Evolutionary conservation across 225 moss, liverwort and hornwort species (phyloP).

Genomic region (Climacium dendroides): DNA sequence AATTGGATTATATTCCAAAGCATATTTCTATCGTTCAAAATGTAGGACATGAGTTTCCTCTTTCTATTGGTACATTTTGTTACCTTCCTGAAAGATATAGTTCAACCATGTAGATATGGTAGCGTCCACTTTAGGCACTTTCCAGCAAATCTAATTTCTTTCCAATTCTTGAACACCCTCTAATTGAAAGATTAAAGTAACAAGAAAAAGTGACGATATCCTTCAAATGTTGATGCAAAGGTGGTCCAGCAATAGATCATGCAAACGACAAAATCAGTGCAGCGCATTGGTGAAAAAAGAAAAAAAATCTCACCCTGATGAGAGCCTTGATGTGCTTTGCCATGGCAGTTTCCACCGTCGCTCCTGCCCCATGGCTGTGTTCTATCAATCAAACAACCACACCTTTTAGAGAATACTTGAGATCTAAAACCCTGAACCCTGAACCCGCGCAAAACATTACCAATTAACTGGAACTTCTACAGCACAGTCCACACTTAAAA

Average conservation of each 20-base stretch:
- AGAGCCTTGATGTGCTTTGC: conserved; percentile 72
- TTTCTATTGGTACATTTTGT: background rate
- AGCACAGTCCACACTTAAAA: background rate
- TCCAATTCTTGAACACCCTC: background rate
- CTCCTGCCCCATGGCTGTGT: conserved; percentile 35
- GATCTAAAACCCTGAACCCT: background rate
- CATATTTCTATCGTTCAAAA: background rate
- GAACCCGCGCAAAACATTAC: background rate
- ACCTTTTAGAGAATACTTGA: background rate
- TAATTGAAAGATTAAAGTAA: background rate
- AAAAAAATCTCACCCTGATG: conserved; percentile 32
- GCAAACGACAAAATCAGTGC: background rate
- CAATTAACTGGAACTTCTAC: background rate
- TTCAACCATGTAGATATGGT: background rate
- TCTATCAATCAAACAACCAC: conserved; percentile 21
- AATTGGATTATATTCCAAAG: background rate
- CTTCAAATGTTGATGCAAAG: background rate
- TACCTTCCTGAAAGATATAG: background rate
- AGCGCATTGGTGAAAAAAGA: background rate
- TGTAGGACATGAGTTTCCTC: background rate
- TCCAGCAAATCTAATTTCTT: background rate
- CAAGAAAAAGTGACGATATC: background rate
- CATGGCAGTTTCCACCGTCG: conserved; percentile 35
- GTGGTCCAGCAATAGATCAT: background rate
- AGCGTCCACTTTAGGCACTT: background rate